Evolutionary conservation across 2,329 filamentous ascomycete genomes (phyloP), one percentile per base, ranked within the genome.

Genomic region (Verticillium alfalfae): DNA sequence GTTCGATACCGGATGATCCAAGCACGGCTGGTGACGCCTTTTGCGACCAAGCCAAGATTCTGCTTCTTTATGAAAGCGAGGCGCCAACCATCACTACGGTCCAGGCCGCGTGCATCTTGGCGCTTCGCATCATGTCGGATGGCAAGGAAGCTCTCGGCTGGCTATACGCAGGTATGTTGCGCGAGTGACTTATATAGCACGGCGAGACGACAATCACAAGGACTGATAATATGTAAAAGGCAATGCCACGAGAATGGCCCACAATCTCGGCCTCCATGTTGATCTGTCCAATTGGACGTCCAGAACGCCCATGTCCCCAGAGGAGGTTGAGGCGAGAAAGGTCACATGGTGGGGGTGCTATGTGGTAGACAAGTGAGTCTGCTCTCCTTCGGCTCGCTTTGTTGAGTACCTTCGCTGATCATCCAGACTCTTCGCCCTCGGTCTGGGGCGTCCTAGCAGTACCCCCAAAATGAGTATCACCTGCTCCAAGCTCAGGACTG

Each of bases 21-120:
- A 75, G 73, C 26, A 72, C 73, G 3, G 74, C 74, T 0, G 75
- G 74, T 0, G 68, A 67, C 5, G 36, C 61, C 0, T 75, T 75
- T 34, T 62, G 74, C 2, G 68, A 72, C 9, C 66, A 67, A 31
- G 73, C 73, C 0, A 66, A 68, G 38, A 45, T 45, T n/a, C 39
- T 45, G 16, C 41, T 70, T 1, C 26, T 65, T 1, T 66, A 66
- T 57, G 68, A 71, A 56, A 67, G 60, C 22, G 65, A 70, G 56
- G 63, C 67, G 2, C 65, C 69, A 2, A 68, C 66, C 0, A 57
- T 68, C 12, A 62, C 68, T 0, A 70, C 68, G 0, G 67, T 70
- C 2, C 70, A 71, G 26, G 63, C 68, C 4, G 65, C 64, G 0
- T 63, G 62, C 2, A 36, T 71, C 0, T 56, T 71, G 31, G 62